phyloP scores from a whole-genome alignment of 805 yeast genomes.

The Candida pini region DNA sequence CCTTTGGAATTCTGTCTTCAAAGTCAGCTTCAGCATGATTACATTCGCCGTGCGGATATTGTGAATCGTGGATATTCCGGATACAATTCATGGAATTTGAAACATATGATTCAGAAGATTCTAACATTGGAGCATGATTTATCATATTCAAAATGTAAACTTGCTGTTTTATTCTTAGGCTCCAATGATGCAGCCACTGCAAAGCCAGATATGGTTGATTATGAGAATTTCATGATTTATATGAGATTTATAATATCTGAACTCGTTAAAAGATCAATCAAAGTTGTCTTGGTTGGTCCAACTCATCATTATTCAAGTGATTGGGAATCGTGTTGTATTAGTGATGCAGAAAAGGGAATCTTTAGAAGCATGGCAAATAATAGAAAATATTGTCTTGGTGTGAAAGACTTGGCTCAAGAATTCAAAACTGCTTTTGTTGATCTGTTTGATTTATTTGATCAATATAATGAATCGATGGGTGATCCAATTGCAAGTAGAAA shows the following conservation, averaged over 20 bases:
- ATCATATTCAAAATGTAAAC: slow-evolving; percentile 13
- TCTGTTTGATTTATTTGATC: slow-evolving; percentile 40
- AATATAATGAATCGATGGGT: slow-evolving; percentile 8
- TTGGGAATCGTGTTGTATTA: slow-evolving; percentile 33
- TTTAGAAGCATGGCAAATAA: slow-evolving; percentile 40
- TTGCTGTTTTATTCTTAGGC: slow-evolving; percentile 43
- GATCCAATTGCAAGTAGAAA: slow-evolving; percentile 16
- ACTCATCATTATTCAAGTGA: slow-evolving; percentile 42
- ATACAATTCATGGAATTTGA: slow-evolving; percentile 59
- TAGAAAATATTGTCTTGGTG: slow-evolving; percentile 44
- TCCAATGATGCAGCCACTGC: slow-evolving; percentile 60
- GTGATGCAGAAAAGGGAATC: slow-evolving; percentile 28
- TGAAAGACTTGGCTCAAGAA: slow-evolving; percentile 39
- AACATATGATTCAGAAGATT: slow-evolving; percentile 41
- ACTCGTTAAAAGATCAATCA: slow-evolving; percentile 36
- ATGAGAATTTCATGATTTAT: slow-evolving; percentile 46
- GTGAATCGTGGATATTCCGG: slow-evolving; percentile 73
- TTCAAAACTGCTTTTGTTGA: slow-evolving; percentile 52
- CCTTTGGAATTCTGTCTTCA: slow-evolving; percentile 16
- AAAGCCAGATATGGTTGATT: slow-evolving; percentile 48
- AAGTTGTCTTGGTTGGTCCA: slow-evolving; percentile 57
- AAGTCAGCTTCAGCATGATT: slow-evolving; percentile 27
- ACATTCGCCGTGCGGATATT: slow-evolving; percentile 58
- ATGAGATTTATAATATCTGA: slow-evolving; percentile 35
- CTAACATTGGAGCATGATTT: slow-evolving; percentile 40